Base-by-base conservation (phyloP, 768 basidiomycete genomes). In the Boletus sensibilis region DNA sequence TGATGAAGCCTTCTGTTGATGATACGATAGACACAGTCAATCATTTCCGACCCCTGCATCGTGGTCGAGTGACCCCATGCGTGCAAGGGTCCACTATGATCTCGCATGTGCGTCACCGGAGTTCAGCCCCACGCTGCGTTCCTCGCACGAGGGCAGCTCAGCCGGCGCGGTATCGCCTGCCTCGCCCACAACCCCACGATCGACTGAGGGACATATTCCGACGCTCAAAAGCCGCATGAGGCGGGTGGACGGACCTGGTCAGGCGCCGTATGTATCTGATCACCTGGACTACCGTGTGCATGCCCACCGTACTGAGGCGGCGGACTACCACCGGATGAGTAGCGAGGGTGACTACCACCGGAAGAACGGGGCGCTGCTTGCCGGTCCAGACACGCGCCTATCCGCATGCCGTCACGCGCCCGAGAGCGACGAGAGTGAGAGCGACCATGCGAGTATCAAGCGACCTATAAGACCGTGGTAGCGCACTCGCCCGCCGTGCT, bases 81-180 rank as follows among this genome's bases (percentile, higher is more conserved):
- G 64, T 46, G 18, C 56, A 29, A 59, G 62, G 51, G 52, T 34
- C 40, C 51, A 42, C 27, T 51, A 59, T 23, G 70, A 72, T n/a
- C 53, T 57, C 20, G 29, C 48, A n/a, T 43, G 34, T 29, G 52
- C 27, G 7, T 55, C 58, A 21, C 66, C 56, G n/a, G 63, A 64
- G 25, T 62, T 64, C 40, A 66, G 57, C 43, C 57, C 62, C 40
- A 53, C 50, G 55, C 66, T 49, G 56, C 72, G 43, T 75, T 78
- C 64, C 62, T 70, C 57, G 73, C 75, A 76, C 56, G 78, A 77
- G 48, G 76, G 74, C 23, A 72, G 74, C 60, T 82, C 83, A 1
- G 77, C 75, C 1, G 78, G 79, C 25, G 78, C 76, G 48, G 71
- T 78, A 4, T 85, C 83, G 12, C 82, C 84, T 6, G 72, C 81